These are phyloP conservation scores for Chrysanthemum seticuspe DNA, from an alignment of 129 eudicot genomes.

Conservation along the genomic window DNA sequence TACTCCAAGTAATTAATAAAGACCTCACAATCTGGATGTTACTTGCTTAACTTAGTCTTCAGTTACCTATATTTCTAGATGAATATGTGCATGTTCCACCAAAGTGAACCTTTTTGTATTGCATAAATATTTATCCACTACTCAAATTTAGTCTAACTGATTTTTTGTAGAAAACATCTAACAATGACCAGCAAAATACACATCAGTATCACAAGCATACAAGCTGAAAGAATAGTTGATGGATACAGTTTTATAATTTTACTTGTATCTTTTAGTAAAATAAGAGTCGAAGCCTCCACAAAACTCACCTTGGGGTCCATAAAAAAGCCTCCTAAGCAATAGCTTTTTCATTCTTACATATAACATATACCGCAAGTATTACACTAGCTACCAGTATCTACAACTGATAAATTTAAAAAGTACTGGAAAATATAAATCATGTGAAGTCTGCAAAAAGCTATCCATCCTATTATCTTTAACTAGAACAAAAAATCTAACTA, in stretches of 20 bases:
- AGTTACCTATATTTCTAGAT: not conserved
- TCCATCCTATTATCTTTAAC: too few species aligned
- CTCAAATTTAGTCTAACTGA: not conserved
- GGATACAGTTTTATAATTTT: not conserved
- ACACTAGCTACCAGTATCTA: too few species aligned
- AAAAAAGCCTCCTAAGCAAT: not conserved
- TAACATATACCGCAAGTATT: too few species aligned
- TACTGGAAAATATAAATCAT: too few species aligned
- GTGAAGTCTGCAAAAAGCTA: too few species aligned
- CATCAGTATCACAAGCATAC: not conserved
- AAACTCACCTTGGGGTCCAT: slow-evolving; percentile 5
- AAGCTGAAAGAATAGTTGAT: not conserved
- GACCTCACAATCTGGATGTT: slow-evolving; percentile 21
- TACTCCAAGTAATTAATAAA: slow-evolving; percentile 1
- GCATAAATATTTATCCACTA: slow-evolving; percentile 3
- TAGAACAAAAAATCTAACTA: too few species aligned
- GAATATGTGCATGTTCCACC: slow-evolving; percentile 13
- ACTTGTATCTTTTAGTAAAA: not conserved
- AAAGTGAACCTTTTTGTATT: slow-evolving; percentile 11
- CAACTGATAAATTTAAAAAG: too few species aligned
- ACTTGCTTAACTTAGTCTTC: slow-evolving; percentile 15
- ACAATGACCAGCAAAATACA: not conserved
- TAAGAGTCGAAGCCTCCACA: not conserved
- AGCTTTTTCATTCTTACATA: too few species aligned
- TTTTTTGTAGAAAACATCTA: slow-evolving; percentile 1